Percentiles rank a stretch among this genome's conserved stretches.
phyloP scores from a whole-genome alignment of 2,329 filamentous ascomycete genomes.

The Penicillium sp. region DNA sequence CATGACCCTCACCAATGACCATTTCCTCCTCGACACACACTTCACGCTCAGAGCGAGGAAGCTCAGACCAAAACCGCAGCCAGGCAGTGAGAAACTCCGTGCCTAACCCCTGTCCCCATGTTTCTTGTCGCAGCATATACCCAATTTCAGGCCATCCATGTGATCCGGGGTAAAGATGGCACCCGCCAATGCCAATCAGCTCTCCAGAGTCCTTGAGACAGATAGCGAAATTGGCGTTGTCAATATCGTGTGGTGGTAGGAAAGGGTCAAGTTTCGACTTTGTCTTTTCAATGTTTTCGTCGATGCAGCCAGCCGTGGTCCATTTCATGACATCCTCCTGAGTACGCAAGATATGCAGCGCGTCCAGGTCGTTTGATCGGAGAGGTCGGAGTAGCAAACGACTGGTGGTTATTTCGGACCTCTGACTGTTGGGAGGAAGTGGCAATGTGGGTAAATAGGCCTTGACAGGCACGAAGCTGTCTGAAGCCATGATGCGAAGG shows the following conservation, averaged over 20 bases:
- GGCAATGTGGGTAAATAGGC: slow-evolving; percentile 10
- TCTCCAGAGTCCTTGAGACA: slow-evolving; percentile 15
- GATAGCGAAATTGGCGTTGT: slow-evolving; percentile 13
- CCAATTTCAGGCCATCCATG: slow-evolving; percentile 17
- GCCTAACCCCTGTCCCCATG: slow-evolving; percentile 14
- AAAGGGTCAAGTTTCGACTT: slow-evolving; percentile 12
- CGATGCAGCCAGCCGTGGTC: slow-evolving; percentile 9
- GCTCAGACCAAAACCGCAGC: slow-evolving; percentile 7
- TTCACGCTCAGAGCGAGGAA: slow-evolving; percentile 11
- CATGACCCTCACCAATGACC: slow-evolving; percentile 2
- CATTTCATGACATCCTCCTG: slow-evolving; percentile 17
- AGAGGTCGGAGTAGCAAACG: slow-evolving; percentile 10
- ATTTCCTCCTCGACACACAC: slow-evolving; percentile 7
- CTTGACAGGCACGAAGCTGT: slow-evolving; percentile 8
- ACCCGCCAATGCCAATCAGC: slow-evolving; percentile 14
- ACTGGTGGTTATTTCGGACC: slow-evolving; percentile 8
- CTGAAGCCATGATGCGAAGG: not conserved
- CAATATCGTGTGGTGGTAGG: slow-evolving; percentile 11
- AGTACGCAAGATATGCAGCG: slow-evolving; percentile 10
- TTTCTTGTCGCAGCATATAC: slow-evolving; percentile 12
- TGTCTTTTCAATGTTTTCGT: slow-evolving; percentile 10
- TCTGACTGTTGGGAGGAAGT: slow-evolving; percentile 8
- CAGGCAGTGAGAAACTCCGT: slow-evolving; percentile 14
- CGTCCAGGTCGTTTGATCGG: slow-evolving; percentile 11
- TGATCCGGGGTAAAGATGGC: slow-evolving; percentile 8